Percentiles rank a stretch among this genome's conserved stretches.
Conservation (phyloP, 108 stramenopile genomes). For the Fragilariopsis cylindrus region DNA sequence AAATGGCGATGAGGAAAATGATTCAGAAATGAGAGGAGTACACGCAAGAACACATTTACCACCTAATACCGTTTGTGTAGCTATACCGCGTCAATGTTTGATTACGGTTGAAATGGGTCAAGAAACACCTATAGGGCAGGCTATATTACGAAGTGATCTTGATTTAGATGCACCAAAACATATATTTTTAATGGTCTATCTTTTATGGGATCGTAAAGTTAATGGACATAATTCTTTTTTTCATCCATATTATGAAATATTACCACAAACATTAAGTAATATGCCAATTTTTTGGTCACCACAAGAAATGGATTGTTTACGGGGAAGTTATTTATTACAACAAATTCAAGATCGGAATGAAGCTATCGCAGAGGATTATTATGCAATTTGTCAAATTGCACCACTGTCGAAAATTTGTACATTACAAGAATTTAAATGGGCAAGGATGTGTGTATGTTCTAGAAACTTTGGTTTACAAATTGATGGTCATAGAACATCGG, state of each 20-base stretch:
- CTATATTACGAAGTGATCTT: constrained; percentile 68
- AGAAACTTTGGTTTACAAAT: constrained; percentile 98
- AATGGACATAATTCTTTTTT: constrained; percentile 89
- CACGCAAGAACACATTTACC: constrained; percentile 84
- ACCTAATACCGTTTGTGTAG: constrained; percentile 84
- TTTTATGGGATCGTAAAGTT: constrained; percentile 90
- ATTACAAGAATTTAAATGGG: constrained; percentile 97
- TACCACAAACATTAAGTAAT: constrained; percentile 86
- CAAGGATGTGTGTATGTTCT: constrained; percentile 97
- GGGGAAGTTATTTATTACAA: constrained; percentile 82
- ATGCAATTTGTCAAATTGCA: constrained; percentile 81
- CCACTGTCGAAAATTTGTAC: constrained; percentile 81
- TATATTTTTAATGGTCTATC: constrained; percentile 96
- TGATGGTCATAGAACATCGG: constrained; percentile 92
- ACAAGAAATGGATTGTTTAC: constrained; percentile 80
- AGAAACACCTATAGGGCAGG: constrained; percentile 84
- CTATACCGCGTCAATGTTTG: constrained; percentile 88
- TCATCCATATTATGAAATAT: constrained; percentile 96
- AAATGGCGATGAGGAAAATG: constrained; percentile 44
- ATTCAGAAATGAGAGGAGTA: constrained; percentile 95
- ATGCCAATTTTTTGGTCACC: constrained; percentile 99
- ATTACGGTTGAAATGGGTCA: constrained; percentile 99
- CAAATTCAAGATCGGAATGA: constrained; percentile 82
- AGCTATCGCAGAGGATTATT: constrained; percentile 94
- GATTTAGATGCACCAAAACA: constrained; percentile 99